These are phyloP conservation scores for Astrothelium macrocarpum DNA, from an alignment of 495 filamentous ascomycete genomes.

Conservation along the genomic window DNA sequence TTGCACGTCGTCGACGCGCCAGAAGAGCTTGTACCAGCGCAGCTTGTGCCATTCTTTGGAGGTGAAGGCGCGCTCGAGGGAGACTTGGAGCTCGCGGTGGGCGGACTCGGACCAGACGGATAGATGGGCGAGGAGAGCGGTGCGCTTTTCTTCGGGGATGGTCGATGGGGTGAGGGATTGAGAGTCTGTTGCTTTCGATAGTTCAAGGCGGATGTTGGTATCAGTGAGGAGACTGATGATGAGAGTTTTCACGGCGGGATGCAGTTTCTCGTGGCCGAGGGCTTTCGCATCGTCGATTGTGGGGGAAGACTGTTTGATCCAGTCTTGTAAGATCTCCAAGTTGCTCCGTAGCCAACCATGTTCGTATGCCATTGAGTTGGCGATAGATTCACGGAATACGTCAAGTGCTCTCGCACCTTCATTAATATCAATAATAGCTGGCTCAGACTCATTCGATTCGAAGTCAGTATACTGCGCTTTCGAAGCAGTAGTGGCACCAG, in stretches of 20 bases:
- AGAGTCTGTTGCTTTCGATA: constrained; percentile 38
- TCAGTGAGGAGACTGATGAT: constrained; percentile 56
- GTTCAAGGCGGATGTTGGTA: constrained; percentile 44
- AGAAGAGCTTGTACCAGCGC: constrained; percentile 91
- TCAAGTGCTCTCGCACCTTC: not conserved
- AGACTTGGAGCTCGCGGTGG: constrained; percentile 71
- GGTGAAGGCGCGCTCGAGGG: constrained; percentile 64
- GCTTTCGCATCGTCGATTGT: not conserved
- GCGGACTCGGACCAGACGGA: constrained; percentile 64
- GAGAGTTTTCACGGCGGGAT: constrained; percentile 53
- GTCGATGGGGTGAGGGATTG: constrained; percentile 26
- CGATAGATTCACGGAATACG: constrained; percentile 56
- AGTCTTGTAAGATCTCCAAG: constrained; percentile 53
- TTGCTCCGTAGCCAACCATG: constrained; percentile 63
- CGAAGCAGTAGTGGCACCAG: constrained; percentile 19
- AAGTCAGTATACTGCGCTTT: not conserved
- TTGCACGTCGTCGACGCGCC: constrained; percentile 83
- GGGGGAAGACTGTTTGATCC: constrained; percentile 42
- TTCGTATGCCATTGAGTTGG: constrained; percentile 61
- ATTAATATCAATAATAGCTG: not conserved
- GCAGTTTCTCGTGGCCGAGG: constrained; percentile 35
- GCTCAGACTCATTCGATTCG: constrained; percentile 11
- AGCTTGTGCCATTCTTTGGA: constrained; percentile 62
- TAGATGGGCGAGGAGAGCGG: constrained; percentile 47
- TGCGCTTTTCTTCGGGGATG: constrained; percentile 36